Evolutionary conservation across 352 stramenopile species (phyloP).

Genomic region (Phytophthora sp.): DNA sequence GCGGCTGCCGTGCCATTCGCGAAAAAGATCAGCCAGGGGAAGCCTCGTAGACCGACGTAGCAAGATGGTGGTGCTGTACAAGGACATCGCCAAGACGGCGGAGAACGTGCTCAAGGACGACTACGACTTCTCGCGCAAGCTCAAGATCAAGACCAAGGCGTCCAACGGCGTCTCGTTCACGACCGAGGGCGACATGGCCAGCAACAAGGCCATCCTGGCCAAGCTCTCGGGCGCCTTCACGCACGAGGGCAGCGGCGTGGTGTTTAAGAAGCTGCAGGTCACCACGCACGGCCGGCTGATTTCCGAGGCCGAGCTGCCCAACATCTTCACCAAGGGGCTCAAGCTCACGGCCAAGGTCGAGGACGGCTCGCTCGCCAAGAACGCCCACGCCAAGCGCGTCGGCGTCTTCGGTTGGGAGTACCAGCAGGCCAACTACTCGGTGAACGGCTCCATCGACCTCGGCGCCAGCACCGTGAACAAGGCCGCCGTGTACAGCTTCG

Average conservation of each 20-base stretch:
- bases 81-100: slow-evolving; percentile 87
- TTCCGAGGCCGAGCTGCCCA: slow-evolving; percentile 80
- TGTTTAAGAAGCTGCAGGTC: slow-evolving; percentile 91
- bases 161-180: slow-evolving; percentile 87
- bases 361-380: slow-evolving; percentile 82
- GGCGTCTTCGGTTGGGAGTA: slow-evolving; percentile 83
- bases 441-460: slow-evolving; percentile 67
- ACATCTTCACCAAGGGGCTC: slow-evolving; percentile 78
- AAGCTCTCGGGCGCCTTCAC: slow-evolving; percentile 83
- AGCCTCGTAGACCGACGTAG: background rate
- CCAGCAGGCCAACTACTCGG: slow-evolving; percentile 62
- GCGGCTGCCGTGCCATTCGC: slow-evolving; percentile 47
- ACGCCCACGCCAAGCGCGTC: slow-evolving; percentile 74
- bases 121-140: slow-evolving; percentile 92
- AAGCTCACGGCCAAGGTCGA: slow-evolving; percentile 89
- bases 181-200: slow-evolving; percentile 84
- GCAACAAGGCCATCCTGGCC: slow-evolving; percentile 88
- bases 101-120: slow-evolving; percentile 88
- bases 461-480: slow-evolving; percentile 62
- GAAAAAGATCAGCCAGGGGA: slow-evolving; percentile 53
- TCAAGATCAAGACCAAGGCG: slow-evolving; percentile 92
- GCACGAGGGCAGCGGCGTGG: slow-evolving; percentile 58
- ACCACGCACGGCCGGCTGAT: slow-evolving; percentile 81
- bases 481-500: slow-evolving; percentile 76
- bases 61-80: slow-evolving; percentile 79